These are phyloP conservation scores for Diaporthe sp. DNA, from an alignment of 2,329 filamentous ascomycete genomes.

Conservation along the genomic window DNA sequence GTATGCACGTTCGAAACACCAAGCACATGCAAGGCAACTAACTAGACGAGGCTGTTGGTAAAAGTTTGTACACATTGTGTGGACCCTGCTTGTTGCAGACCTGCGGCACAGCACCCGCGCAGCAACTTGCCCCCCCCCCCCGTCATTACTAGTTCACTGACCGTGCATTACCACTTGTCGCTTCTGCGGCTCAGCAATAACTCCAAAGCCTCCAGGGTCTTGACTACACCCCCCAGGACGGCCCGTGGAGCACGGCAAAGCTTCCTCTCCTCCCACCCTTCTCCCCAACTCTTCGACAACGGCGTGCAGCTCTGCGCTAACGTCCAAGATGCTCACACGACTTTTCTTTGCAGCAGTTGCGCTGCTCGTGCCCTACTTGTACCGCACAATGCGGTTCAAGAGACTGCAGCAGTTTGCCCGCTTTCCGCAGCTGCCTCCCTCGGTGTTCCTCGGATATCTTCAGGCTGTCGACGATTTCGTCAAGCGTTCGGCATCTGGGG, in stretches of 20 bases:
- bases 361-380: conserved; percentile 32
- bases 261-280: not conserved
- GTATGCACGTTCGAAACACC: too few relatives aligned
- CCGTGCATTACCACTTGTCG: not conserved
- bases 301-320: not conserved
- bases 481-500: conserved; percentile 14
- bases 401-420: conserved; percentile 31
- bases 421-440: conserved; percentile 34
- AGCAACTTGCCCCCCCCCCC: too few relatives aligned
- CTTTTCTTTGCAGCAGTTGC: conserved; percentile 38
- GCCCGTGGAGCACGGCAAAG: not conserved
- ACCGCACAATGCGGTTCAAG: conserved; percentile 27
- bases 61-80: not conserved
- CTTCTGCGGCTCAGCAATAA: not conserved
- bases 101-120: not conserved
- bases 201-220: too few relatives aligned
- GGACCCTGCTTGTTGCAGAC: not conserved
- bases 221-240: not conserved
- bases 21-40: not conserved
- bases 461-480: conserved; percentile 30
- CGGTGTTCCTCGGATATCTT: conserved; percentile 22
- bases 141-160: not conserved
- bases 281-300: not conserved
- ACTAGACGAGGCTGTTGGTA: not conserved
- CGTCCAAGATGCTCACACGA: not conserved